Evolutionary conservation across 495 filamentous ascomycete species (phyloP), one percentile per base, ranked within the genome.

Genomic region (Niebla homalea): DNA sequence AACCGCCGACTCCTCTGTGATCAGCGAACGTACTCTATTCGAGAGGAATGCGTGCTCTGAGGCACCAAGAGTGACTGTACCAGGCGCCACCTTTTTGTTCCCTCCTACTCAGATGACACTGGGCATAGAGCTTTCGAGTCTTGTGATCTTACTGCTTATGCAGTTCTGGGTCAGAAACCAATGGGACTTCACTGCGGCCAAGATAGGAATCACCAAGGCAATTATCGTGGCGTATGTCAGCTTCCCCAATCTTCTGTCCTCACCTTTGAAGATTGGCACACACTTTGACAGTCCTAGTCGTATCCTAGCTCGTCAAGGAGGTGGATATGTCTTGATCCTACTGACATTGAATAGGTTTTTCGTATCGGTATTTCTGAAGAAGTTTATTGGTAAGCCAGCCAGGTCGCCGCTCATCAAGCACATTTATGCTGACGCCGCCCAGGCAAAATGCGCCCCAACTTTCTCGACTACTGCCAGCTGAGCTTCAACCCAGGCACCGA

Each of bases 121-220:
- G 4, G 39, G 39, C 11, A 18, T 41, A n/a, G 18, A 41, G 21
- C 5, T 22, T 15, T 19, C 39, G 5, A 41, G 39, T 22, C 16
- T 22, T 15, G 10, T 41, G 2, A 18, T 18, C 21, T 41, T 41
- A 0, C 23, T 56, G n/a, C 4, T 32, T 6, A 52, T 55, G 42
- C 56, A 58, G 56, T 7, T 48, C 2, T 58, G 37, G 29, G 44
- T 55, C 19, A 49, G 46, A 36, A 50, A 22, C n/a, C 49, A 46
- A 20, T 50, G 44, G 56, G 53, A 58, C 20, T 18, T 42, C 35
- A 52, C 47, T 38, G 49, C 52, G 10, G 56, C 40, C 15, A 0
- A 49, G 22, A 52, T 58, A 15, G 56, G 44, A 15, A 21, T 58
- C 10, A 29, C 48, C 0, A 56, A 55, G 26, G 56, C 41, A 20